Evolutionary conservation across 176 grass and related monocot species (phyloP).

Genomic region (Raddia guianensis): DNA sequence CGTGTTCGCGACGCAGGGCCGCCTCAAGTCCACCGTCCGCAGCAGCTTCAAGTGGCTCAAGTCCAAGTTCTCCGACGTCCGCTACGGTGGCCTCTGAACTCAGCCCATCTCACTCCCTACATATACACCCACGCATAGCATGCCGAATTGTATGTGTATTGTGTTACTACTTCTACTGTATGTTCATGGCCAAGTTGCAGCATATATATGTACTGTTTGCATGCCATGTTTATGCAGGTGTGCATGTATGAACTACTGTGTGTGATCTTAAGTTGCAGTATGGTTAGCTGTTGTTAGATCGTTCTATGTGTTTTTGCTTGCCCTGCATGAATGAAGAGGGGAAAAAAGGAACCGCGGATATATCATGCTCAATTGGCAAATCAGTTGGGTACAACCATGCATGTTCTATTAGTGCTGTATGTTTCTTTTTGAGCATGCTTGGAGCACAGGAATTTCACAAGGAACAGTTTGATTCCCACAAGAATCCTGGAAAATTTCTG

Average conservation of each 20-base stretch:
- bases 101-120: not conserved
- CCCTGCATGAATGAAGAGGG: not conserved
- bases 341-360: not conserved
- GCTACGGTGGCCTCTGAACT: slow-evolving; percentile 68
- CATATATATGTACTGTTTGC: slow-evolving; percentile 27
- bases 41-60: slow-evolving; percentile 98
- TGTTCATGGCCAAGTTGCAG: slow-evolving; percentile 28
- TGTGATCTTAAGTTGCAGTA: slow-evolving; percentile 20
- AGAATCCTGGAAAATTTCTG: too few relatives aligned
- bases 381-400: not conserved
- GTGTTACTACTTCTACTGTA: not conserved
- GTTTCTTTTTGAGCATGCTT: not conserved
- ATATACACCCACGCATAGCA: not conserved
- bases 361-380: slow-evolving; percentile 16
- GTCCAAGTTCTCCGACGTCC: slow-evolving; percentile 77
- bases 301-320: slow-evolving; percentile 34
- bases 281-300: slow-evolving; percentile 17
- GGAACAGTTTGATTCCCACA: too few relatives aligned
- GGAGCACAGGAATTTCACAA: too few relatives aligned
- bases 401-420: not conserved
- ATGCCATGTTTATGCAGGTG: slow-evolving; percentile 29
- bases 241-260: slow-evolving; percentile 36
- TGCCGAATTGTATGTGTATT: slow-evolving; percentile 20
- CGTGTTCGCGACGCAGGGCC: slow-evolving; percentile 78
- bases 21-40: slow-evolving; percentile 84